Evolutionary conservation across 2,329 filamentous ascomycete genomes (phyloP).

Genomic region (Fusarium sp.): DNA sequence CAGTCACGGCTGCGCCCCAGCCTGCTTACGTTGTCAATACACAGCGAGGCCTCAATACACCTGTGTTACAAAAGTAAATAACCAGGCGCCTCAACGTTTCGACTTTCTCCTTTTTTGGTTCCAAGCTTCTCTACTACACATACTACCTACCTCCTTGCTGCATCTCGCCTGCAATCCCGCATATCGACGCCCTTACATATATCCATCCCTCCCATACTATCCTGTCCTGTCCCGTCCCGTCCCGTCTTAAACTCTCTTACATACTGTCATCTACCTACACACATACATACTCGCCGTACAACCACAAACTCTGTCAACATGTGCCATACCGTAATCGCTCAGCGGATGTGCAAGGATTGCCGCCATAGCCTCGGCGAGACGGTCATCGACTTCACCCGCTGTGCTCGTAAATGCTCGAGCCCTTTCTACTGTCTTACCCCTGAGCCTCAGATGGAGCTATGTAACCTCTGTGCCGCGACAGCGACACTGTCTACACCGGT

Average conservation of each 20-base stretch:
- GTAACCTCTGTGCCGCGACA: constrained; percentile 41
- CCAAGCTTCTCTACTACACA: constrained; percentile 6
- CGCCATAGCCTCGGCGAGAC: constrained; percentile 45
- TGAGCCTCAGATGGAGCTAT: constrained; percentile 45
- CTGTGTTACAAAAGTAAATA: constrained; percentile 37
- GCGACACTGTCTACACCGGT: constrained; percentile 43
- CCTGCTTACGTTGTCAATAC: constrained; percentile 40
- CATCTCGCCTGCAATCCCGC: constrained; percentile 4
- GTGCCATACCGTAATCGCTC: constrained; percentile 48
- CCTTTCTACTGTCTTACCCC: constrained; percentile 49
- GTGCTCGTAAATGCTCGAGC: constrained; percentile 48
- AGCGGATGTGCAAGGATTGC: constrained; percentile 48
- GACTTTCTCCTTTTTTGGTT: constrained; percentile 16
- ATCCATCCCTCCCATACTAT: background rate
- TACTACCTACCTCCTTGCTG: background rate
- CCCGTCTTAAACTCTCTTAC: background rate
- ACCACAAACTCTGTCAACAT: constrained; percentile 36
- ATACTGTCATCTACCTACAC: constrained; percentile 6
- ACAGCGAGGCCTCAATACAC: constrained; percentile 36
- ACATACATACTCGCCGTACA: constrained; percentile 13
- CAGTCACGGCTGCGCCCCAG: constrained; percentile 32
- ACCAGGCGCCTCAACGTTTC: constrained; percentile 26
- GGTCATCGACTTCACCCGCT: constrained; percentile 47
- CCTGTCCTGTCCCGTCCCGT: background rate
- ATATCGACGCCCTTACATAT: constrained; percentile 9